Evolutionary conservation across 1,139 yeast species (phyloP).

Genomic region (Saccharomycopsis hybrid): DNA sequence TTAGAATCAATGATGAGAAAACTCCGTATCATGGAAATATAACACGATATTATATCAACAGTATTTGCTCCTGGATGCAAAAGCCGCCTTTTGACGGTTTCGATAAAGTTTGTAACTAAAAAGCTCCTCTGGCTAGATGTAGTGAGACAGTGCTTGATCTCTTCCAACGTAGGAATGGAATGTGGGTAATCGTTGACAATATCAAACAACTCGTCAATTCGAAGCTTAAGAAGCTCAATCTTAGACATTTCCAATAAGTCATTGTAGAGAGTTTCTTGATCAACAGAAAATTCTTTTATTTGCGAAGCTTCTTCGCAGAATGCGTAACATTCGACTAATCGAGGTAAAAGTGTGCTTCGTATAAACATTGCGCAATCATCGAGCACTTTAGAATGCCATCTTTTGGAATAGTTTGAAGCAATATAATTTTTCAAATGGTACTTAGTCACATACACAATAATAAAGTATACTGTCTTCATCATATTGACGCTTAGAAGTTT

Average conservation of each 20-base stretch:
- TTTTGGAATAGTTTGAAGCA: no score
- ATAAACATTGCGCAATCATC: no score
- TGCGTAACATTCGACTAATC: no score
- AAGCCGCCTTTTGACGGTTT: constrained; percentile 43
- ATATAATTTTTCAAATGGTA: no score
- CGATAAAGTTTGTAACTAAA: constrained; percentile 50
- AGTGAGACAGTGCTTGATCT: constrained; percentile 46
- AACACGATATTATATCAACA: constrained; percentile 60
- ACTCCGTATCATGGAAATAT: constrained; percentile 65
- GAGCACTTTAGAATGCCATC: no score
- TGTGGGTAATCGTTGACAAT: constrained; percentile 55
- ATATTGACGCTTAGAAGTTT: no score
- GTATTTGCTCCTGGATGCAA: constrained; percentile 85
- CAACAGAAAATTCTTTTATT: no score
- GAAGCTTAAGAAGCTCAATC: constrained; percentile 34
- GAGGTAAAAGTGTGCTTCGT: no score
- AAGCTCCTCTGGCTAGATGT: constrained; percentile 39
- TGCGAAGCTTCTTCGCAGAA: no score
- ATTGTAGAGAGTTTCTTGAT: no score
- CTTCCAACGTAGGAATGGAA: constrained; percentile 55
- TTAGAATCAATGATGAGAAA: constrained; percentile 79
- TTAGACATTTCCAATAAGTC: neutral
- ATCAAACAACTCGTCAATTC: constrained; percentile 61
- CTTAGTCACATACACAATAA: no score
- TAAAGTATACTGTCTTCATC: no score